Percentiles rank a stretch among this genome's conserved stretches.
These are phyloP conservation scores for Rasamsonia emersonii DNA, from an alignment of 2,329 filamentous ascomycete genomes.

Conservation along the genomic window DNA sequence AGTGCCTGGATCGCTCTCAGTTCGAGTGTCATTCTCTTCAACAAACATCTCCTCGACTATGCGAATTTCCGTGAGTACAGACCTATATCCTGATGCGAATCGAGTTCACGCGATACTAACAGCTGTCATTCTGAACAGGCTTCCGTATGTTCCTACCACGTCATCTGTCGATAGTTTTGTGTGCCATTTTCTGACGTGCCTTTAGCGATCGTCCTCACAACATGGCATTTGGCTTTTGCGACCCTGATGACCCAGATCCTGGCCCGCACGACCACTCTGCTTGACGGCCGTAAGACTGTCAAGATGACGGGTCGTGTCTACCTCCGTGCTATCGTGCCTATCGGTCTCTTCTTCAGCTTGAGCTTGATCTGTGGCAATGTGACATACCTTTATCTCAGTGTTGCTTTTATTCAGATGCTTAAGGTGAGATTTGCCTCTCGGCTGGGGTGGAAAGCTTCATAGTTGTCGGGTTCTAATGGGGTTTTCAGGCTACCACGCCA, in stretches of 20 bases:
- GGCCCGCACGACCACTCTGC: slow-evolving; percentile 76
- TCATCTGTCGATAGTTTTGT: slow-evolving; percentile 1
- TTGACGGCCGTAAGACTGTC: slow-evolving; percentile 90
- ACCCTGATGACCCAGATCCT: slow-evolving; percentile 91
- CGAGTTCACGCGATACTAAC: slow-evolving; percentile 8
- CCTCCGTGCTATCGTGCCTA: slow-evolving; percentile 84
- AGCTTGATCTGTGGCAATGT: slow-evolving; percentile 94
- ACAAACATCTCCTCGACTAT: slow-evolving; percentile 94
- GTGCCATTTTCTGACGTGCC: slow-evolving; percentile 12
- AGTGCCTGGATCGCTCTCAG: slow-evolving; percentile 90
- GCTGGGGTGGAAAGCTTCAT: too few species aligned
- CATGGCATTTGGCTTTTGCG: slow-evolving; percentile 91
- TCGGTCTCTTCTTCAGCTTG: slow-evolving; percentile 91
- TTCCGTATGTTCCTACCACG: slow-evolving; percentile 34
- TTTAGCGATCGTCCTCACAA: slow-evolving; percentile 62
- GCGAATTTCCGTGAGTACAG: slow-evolving; percentile 64
- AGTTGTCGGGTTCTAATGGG: slow-evolving; percentile 7
- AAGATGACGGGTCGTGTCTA: slow-evolving; percentile 97
- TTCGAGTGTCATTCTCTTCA: slow-evolving; percentile 94
- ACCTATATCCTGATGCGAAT: not conserved
- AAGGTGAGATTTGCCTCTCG: slow-evolving; percentile 58
- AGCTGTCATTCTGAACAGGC: slow-evolving; percentile 18
- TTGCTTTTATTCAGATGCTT: slow-evolving; percentile 98
- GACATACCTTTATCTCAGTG: slow-evolving; percentile 89
- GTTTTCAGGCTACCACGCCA: slow-evolving; percentile 72